Conservation (phyloP, 2,329 filamentous ascomycete species). For the Chaetomium olivaceum region DNA sequence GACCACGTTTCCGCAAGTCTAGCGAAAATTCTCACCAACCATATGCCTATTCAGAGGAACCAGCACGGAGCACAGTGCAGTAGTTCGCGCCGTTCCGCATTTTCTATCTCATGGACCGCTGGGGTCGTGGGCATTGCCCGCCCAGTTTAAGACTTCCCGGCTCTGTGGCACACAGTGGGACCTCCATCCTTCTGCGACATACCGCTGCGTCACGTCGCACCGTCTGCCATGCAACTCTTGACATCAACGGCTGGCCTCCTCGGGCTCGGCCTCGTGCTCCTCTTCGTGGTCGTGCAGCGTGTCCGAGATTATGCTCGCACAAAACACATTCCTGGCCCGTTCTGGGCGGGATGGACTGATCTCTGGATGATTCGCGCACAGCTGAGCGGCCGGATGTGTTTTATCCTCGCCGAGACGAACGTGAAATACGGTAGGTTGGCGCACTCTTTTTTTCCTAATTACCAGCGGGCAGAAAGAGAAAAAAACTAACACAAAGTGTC, state of each 20-base stretch:
- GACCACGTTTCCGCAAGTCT: too few species aligned
- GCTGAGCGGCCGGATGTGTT: slow-evolving; percentile 33
- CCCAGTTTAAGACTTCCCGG: too few species aligned
- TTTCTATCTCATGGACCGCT: too few species aligned
- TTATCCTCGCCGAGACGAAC: slow-evolving; percentile 31
- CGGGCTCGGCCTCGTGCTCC: slow-evolving; percentile 5
- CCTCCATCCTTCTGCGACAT: too few species aligned
- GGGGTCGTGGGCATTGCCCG: too few species aligned
- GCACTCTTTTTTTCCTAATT: not conserved
- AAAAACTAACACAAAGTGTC: not conserved
- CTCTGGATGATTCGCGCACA: slow-evolving; percentile 38
- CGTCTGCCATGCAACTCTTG: too few species aligned
- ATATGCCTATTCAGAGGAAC: too few species aligned
- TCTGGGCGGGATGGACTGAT: slow-evolving; percentile 35
- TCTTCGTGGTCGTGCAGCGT: slow-evolving; percentile 13
- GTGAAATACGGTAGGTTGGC: slow-evolving; percentile 31
- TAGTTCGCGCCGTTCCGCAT: too few species aligned
- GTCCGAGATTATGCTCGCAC: slow-evolving; percentile 28
- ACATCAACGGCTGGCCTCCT: slow-evolving; percentile 3
- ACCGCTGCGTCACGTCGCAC: too few species aligned
- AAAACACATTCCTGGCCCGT: slow-evolving; percentile 36
- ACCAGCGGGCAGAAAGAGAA: not conserved
- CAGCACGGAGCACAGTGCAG: too few species aligned
- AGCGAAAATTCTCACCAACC: too few species aligned
- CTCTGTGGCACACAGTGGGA: too few species aligned